Percentiles rank a stretch among this genome's conserved stretches.
phyloP scores from a whole-genome alignment of 2,329 filamentous ascomycete genomes.

The Curvularia lunata region DNA sequence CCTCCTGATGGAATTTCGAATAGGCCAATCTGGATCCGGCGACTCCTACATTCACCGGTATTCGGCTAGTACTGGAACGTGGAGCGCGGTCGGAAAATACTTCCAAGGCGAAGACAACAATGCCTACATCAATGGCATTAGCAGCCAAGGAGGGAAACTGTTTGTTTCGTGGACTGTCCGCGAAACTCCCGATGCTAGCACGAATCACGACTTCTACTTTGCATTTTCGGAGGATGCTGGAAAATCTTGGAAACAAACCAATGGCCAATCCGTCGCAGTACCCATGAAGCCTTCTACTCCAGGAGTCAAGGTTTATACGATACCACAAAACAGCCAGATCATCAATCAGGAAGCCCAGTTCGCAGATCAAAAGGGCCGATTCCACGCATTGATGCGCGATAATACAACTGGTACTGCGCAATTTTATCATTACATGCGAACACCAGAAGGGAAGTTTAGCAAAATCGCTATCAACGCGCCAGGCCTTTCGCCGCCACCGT shows the following conservation, averaged over 20 bases:
- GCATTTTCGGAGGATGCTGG: slow-evolving; percentile 57
- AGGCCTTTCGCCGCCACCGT: slow-evolving; percentile 40
- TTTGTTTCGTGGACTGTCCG: slow-evolving; percentile 60
- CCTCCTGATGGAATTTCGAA: slow-evolving; percentile 59
- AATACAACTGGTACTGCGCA: slow-evolving; percentile 35
- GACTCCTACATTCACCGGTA: slow-evolving; percentile 59
- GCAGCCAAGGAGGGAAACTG: slow-evolving; percentile 45
- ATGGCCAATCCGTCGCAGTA: slow-evolving; percentile 47
- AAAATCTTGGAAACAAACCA: slow-evolving; percentile 53
- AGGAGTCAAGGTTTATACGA: slow-evolving; percentile 54
- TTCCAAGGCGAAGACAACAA: slow-evolving; percentile 57
- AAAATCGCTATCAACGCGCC: slow-evolving; percentile 41
- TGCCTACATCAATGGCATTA: slow-evolving; percentile 60
- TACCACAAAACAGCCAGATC: slow-evolving; percentile 56
- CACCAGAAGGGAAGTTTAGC: slow-evolving; percentile 35
- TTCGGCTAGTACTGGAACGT: slow-evolving; percentile 45
- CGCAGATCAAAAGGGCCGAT: slow-evolving; percentile 54
- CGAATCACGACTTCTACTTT: slow-evolving; percentile 60
- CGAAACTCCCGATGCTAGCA: slow-evolving; percentile 55
- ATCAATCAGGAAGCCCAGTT: slow-evolving; percentile 60
- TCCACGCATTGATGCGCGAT: slow-evolving; percentile 59
- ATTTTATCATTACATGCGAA: slow-evolving; percentile 46
- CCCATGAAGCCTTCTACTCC: slow-evolving; percentile 51
- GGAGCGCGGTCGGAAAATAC: slow-evolving; percentile 51
- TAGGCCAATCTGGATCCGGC: slow-evolving; percentile 58